Evolutionary conservation across 768 basidiomycete genomes (phyloP), one percentile per base, ranked within the genome.

Genomic region (Calocybe indica): DNA sequence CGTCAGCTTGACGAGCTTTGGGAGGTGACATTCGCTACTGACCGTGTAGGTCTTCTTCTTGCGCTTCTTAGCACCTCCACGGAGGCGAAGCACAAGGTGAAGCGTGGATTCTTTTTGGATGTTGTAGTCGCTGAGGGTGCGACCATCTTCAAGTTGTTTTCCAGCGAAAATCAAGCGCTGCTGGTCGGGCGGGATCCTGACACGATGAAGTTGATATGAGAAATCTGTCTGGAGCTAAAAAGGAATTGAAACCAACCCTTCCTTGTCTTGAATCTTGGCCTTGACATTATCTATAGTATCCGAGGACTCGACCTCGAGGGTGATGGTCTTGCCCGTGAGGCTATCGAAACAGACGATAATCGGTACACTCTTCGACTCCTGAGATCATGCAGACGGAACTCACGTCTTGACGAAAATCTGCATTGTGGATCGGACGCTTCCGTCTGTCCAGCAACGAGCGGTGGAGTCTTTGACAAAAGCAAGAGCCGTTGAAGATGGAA

Each of bases 11-110:
- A 10, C 36, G 28, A 43, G 22, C 9, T 14, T 10, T 12, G 15
- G 12, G 1, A 14, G 35, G 22, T 43, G 31, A 50, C 1, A 13
- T 41, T 10, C 1, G n/a, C 28, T 2, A 74, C 85, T 43, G 42
- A 92, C 89, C 76, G 85, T 93, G 87, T 97, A 97, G 47, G 92
- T 93, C 82, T 98, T 98, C 82, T 98, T 99, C 85, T 98, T 98
- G 70, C 95, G 86, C 84, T 98, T 98, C 85, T 97, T 97, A 58
- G 85, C 92, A 81, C 96, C 96, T 79, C 96, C 96, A 73, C 94
- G 91, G 45, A 99, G 88, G 62, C 96, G 88, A 59, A 98, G 85
- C 55, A 98, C 95, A 56, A 98, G 70, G 72, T 98, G 95, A 50
- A 99, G 88, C 52, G 95, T 98, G 31, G 93, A 96, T 75, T 98